These are phyloP conservation scores for Boletus semigastroideus DNA, from an alignment of 1,284 basidiomycete genomes.

Conservation along the genomic window DNA sequence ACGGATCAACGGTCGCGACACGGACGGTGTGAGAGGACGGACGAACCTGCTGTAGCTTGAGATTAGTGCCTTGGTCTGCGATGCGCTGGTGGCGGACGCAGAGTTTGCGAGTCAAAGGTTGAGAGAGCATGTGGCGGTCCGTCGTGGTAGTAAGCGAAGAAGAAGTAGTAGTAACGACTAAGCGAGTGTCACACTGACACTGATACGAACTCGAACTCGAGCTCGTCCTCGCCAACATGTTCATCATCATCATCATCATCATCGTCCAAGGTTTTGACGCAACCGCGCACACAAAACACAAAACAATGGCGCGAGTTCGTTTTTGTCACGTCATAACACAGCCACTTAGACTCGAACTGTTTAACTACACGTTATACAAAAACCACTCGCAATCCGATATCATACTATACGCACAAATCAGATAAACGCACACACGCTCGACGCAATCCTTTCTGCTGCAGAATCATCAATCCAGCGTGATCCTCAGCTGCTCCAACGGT, in stretches of 20 bases:
- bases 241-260: not conserved
- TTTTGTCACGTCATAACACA: constrained; percentile 16
- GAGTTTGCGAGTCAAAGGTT: constrained; percentile 61
- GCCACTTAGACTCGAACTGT: constrained; percentile 13
- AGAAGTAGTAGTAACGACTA: constrained; percentile 34
- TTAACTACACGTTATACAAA: constrained; percentile 21
- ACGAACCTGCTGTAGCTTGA: constrained; percentile 87
- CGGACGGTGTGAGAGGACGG: not conserved
- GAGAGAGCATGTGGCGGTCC: constrained; percentile 3
- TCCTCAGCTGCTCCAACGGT: constrained; percentile 89
- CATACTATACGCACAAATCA: constrained; percentile 38
- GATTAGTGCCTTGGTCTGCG: constrained; percentile 94
- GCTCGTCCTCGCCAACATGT: no score
- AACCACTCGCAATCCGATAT: constrained; percentile 34
- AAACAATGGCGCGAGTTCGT: constrained; percentile 20
- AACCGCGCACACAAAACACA: constrained; percentile 24
- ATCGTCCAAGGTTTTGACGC: not conserved
- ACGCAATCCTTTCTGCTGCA: constrained; percentile 29
- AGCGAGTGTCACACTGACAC: constrained; percentile 62
- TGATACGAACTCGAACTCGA: not conserved
- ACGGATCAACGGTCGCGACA: not conserved
- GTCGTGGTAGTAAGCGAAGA: not conserved
- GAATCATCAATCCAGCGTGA: constrained; percentile 76
- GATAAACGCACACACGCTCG: constrained; percentile 20
- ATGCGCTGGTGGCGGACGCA: constrained; percentile 94